Percentiles rank a stretch among this genome's conserved stretches.
Evolutionary conservation across 164 flowering plant species (phyloP).

Genomic region (Dillenia turbinata): DNA sequence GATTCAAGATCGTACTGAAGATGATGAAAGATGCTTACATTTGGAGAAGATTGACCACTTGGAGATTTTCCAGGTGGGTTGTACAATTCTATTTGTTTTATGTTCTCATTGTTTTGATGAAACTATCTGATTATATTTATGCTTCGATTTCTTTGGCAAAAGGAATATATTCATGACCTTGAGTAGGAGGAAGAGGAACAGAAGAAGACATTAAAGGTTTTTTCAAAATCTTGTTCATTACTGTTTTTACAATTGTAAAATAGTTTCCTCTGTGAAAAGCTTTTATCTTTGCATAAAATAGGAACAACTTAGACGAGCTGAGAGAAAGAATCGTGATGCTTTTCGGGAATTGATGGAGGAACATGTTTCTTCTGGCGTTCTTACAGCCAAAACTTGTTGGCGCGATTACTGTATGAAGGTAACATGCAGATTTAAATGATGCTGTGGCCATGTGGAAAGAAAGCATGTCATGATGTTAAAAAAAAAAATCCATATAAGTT

Average conservation of each 20-base stretch:
- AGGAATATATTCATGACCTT: slow-evolving; percentile 87
- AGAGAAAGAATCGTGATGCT: slow-evolving; percentile 90
- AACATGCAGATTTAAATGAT: neutral
- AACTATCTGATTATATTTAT: neutral
- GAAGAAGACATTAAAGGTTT: slow-evolving; percentile 82
- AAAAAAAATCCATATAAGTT: neutral
- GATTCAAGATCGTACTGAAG: slow-evolving; percentile 87
- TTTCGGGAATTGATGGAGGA: slow-evolving; percentile 88
- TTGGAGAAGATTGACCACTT: slow-evolving; percentile 89
- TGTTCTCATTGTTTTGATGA: neutral
- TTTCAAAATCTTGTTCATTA: neutral
- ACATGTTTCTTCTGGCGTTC: slow-evolving; percentile 65
- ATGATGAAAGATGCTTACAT: slow-evolving; percentile 84
- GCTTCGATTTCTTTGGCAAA: neutral
- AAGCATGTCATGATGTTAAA: neutral
- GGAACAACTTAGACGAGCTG: slow-evolving; percentile 82
- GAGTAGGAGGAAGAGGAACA: slow-evolving; percentile 97
- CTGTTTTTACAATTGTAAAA: neutral
- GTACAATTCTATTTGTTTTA: neutral
- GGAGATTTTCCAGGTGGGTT: slow-evolving; percentile 69
- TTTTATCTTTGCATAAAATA: slow-evolving; percentile 12
- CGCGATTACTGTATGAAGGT: slow-evolving; percentile 91
- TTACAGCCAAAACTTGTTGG: slow-evolving; percentile 88
- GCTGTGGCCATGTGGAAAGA: neutral
- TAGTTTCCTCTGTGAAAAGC: neutral